Conservation (phyloP, 345 rosid genomes). For the Pistacia vera region DNA sequence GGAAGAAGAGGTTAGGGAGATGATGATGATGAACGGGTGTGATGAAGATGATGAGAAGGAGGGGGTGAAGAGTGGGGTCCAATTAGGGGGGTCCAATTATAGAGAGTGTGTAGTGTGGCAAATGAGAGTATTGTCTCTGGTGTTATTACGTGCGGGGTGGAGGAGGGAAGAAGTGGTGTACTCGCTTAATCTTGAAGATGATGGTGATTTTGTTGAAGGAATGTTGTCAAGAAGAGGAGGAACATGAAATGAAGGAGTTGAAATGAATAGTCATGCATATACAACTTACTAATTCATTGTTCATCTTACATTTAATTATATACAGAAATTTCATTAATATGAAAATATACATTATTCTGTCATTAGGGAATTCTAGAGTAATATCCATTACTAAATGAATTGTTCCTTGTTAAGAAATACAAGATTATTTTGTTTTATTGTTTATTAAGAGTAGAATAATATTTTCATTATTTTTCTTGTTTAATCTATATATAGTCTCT, state of each 20-base stretch:
- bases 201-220: not conserved
- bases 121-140: slow-evolving; percentile 25
- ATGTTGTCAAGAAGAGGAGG: not conserved
- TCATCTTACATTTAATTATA: no score
- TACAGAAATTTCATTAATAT: no score
- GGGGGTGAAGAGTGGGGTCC: not conserved
- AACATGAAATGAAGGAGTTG: not conserved
- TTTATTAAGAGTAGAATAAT: no score
- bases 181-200: slow-evolving; percentile 45
- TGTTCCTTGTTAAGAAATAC: no score
- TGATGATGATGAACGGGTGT: slow-evolving; percentile 58
- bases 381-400: no score
- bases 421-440: no score
- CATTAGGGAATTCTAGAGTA: no score
- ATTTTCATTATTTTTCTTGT: no score
- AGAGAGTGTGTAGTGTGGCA: slow-evolving; percentile 28
- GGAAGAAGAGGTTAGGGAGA: slow-evolving; percentile 76
- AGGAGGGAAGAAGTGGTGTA: slow-evolving; percentile 57
- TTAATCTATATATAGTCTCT: no score
- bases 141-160: slow-evolving; percentile 62
- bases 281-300: no score
- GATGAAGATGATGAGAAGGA: slow-evolving; percentile 18
- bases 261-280: no score
- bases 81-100: not conserved
- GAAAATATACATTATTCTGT: no score